These are phyloP conservation scores for Globisporangium radiosum DNA, from an alignment of 352 stramenopile genomes.

Conservation along the genomic window DNA sequence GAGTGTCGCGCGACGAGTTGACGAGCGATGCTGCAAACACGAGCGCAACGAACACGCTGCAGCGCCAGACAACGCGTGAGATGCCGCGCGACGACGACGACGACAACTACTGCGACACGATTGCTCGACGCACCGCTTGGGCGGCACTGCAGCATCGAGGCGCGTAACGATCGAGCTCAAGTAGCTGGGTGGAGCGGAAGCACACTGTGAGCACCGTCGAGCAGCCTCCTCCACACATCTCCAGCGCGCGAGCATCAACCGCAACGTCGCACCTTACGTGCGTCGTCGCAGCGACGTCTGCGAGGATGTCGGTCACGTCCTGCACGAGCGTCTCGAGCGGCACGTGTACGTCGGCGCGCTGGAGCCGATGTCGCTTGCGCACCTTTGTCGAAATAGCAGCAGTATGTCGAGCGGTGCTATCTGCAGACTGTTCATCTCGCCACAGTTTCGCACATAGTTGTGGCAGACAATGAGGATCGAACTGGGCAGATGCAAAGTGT, in stretches of 20 bases:
- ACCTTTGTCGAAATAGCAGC: background rate
- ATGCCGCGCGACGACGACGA: background rate
- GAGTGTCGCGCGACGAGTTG: background rate
- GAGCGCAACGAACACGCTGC: background rate
- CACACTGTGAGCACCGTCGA: background rate
- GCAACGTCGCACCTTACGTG: background rate
- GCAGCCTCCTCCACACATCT: background rate
- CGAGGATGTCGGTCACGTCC: slow-evolving; percentile 1
- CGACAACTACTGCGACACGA: background rate
- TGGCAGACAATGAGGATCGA: background rate
- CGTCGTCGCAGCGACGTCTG: background rate
- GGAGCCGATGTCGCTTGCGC: background rate
- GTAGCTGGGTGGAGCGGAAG: background rate
- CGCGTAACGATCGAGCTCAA: background rate
- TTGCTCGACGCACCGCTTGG: background rate
- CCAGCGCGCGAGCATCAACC: background rate
- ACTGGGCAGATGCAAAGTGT: background rate
- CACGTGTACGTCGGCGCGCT: background rate
- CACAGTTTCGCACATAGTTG: background rate
- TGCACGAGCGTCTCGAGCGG: background rate
- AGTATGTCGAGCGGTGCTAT: background rate
- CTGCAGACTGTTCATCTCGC: background rate
- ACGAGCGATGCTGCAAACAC: background rate
- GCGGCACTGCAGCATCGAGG: background rate
- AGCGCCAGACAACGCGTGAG: background rate